Conservation (phyloP, 768 basidiomycete genomes). For the Trametes punicea region DNA sequence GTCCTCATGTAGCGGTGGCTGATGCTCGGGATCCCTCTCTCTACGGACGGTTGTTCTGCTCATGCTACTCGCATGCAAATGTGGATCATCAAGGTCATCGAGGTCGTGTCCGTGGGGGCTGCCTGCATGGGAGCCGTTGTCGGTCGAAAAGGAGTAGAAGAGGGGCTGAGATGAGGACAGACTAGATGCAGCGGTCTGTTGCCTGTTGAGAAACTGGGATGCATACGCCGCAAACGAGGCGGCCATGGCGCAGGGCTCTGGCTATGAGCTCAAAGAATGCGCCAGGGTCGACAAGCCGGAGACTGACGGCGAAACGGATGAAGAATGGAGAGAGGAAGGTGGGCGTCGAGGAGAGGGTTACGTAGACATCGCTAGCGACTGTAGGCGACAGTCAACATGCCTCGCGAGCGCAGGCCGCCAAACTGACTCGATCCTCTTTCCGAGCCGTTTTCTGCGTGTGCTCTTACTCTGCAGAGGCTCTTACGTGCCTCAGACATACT, state of each 20-base stretch:
- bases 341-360: slow-evolving; percentile 20
- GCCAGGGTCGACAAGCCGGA: slow-evolving; percentile 4
- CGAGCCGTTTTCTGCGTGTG: neutral
- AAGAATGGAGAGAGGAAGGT: slow-evolving; percentile 1
- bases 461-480: too few species aligned
- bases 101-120: slow-evolving; percentile 46
- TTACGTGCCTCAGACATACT: too few species aligned
- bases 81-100: slow-evolving; percentile 77
- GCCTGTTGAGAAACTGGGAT: slow-evolving; percentile 73
- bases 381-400: slow-evolving; percentile 9
- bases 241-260: slow-evolving; percentile 36
- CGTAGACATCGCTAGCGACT: slow-evolving; percentile 15
- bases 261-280: neutral
- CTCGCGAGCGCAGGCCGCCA: slow-evolving; percentile 15
- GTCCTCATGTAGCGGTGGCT: slow-evolving; percentile 33
- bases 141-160: slow-evolving; percentile 86
- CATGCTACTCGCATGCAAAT: slow-evolving; percentile 46
- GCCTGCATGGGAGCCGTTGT: slow-evolving; percentile 58
- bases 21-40: slow-evolving; percentile 20
- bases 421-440: slow-evolving; percentile 18
- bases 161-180: slow-evolving; percentile 69
- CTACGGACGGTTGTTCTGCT: slow-evolving; percentile 33
- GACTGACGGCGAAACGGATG: neutral
- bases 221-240: slow-evolving; percentile 81
- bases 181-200: slow-evolving; percentile 44